Evolutionary conservation across 768 basidiomycete genomes (phyloP).

Genomic region (Russula olivacea): DNA sequence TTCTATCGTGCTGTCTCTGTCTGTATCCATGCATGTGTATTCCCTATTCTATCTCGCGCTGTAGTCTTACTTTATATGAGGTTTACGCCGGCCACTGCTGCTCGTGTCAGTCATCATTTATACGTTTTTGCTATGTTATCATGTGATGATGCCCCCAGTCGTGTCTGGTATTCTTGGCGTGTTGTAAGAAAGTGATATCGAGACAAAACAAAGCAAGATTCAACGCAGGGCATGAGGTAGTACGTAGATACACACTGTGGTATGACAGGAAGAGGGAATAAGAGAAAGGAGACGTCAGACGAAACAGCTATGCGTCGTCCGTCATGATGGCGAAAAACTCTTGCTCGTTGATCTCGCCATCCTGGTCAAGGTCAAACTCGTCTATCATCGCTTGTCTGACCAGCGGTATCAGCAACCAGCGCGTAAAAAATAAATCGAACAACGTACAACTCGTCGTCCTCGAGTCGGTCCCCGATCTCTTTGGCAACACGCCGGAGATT

Average conservation of each 20-base stretch:
- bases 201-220: neutral
- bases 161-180: neutral
- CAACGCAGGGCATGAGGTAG: neutral
- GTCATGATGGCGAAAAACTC: slow-evolving; percentile 98
- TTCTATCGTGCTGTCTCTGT: slow-evolving; percentile 1
- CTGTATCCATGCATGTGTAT: slow-evolving; percentile 25
- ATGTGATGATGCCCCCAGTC: neutral
- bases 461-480: slow-evolving; percentile 91
- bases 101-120: slow-evolving; percentile 12
- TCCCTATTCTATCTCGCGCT: slow-evolving; percentile 24
- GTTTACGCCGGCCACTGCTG: neutral
- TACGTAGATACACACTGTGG: neutral
- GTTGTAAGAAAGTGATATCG: neutral
- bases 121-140: slow-evolving; percentile 3
- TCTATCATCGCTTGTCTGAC: slow-evolving; percentile 99
- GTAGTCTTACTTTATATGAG: slow-evolving; percentile 23
- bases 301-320: slow-evolving; percentile 59
- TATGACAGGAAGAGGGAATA: neutral
- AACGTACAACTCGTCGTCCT: slow-evolving; percentile 94
- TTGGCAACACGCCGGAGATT: slow-evolving; percentile 92
- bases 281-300: neutral
- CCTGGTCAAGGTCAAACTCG: slow-evolving; percentile 97
- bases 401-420: neutral
- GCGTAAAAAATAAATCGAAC: slow-evolving; percentile 14
- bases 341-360: slow-evolving; percentile 93